Percentiles rank a stretch among this genome's conserved stretches.
These are phyloP conservation scores for Quercus mongolica DNA, from an alignment of 306 rosid genomes.

Conservation along the genomic window DNA sequence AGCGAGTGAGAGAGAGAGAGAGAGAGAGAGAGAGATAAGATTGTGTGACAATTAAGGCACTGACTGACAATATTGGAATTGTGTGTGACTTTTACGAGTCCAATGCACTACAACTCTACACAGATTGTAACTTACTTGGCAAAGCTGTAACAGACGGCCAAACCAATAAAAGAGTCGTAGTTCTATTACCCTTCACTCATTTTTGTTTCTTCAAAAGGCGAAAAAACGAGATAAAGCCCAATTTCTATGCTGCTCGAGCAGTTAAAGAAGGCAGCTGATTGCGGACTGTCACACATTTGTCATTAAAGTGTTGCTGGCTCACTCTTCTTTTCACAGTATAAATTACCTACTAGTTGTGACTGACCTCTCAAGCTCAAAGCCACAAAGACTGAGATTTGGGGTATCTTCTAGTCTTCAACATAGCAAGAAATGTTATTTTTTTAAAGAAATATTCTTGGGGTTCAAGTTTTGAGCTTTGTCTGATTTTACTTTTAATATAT, in stretches of 20 bases:
- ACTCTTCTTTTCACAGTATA: slow-evolving; percentile 24
- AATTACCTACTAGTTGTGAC: not conserved
- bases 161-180: slow-evolving; percentile 23
- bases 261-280: slow-evolving; percentile 28
- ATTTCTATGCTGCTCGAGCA: not conserved
- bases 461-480: slow-evolving; percentile 23
- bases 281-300: slow-evolving; percentile 28
- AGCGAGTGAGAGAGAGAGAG: slow-evolving; percentile 8
- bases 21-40: not conserved
- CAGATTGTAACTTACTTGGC: slow-evolving; percentile 10
- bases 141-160: slow-evolving; percentile 16
- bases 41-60: slow-evolving; percentile 12
- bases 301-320: slow-evolving; percentile 11
- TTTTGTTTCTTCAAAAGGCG: not conserved
- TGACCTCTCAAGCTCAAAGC: slow-evolving; percentile 4
- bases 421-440: slow-evolving; percentile 1
- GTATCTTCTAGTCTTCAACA: not conserved
- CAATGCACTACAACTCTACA: not conserved
- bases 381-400: slow-evolving; percentile 28
- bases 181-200: slow-evolving; percentile 2
- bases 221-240: slow-evolving; percentile 20
- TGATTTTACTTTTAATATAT: not conserved
- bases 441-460: not conserved
- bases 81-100: not conserved
- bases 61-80: slow-evolving; percentile 22